Conservation (phyloP, 306 rosid species). For the Betula pendula region DNA sequence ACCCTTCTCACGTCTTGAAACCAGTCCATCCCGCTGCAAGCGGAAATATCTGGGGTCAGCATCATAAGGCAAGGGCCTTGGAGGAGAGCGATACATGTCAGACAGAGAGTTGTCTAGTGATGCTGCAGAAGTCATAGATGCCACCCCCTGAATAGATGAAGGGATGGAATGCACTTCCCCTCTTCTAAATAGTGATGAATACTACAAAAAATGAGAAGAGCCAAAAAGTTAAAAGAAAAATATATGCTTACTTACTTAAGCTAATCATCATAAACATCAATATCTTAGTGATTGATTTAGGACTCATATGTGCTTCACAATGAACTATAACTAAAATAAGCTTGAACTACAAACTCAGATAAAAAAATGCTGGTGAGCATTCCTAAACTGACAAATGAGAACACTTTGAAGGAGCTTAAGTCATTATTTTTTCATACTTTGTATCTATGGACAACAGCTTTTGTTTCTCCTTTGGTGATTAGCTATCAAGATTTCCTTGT, state of each 20-base stretch:
- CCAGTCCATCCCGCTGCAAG: constrained; percentile 71
- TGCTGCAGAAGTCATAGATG: constrained; percentile 71
- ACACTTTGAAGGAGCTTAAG: too few species aligned
- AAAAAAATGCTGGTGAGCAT: constrained; percentile 16
- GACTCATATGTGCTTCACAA: constrained; percentile 16
- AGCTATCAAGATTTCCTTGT: too few species aligned
- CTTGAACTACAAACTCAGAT: constrained; percentile 13
- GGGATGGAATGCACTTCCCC: constrained; percentile 76
- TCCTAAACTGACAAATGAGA: constrained; percentile 6
- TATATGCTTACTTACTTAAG: constrained; percentile 13
- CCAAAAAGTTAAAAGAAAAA: constrained; percentile 11
- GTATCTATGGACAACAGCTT: too few species aligned
- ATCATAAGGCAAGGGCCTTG: constrained; percentile 96
- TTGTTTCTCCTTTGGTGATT: too few species aligned
- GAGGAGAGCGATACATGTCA: constrained; percentile 91
- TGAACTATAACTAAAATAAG: not conserved
- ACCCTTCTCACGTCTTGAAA: constrained; percentile 90
- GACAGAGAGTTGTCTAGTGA: constrained; percentile 78
- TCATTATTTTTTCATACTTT: too few species aligned
- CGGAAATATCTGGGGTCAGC: constrained; percentile 73
- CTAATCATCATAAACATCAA: constrained; percentile 22
- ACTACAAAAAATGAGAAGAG: constrained; percentile 51
- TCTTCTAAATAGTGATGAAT: constrained; percentile 74
- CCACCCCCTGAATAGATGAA: constrained; percentile 77
- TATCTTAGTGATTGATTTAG: constrained; percentile 7